Percentiles rank a stretch among this genome's conserved stretches.
These are phyloP conservation scores for Cercospora canescens DNA, from an alignment of 2,329 filamentous ascomycete genomes.

Conservation along the genomic window DNA sequence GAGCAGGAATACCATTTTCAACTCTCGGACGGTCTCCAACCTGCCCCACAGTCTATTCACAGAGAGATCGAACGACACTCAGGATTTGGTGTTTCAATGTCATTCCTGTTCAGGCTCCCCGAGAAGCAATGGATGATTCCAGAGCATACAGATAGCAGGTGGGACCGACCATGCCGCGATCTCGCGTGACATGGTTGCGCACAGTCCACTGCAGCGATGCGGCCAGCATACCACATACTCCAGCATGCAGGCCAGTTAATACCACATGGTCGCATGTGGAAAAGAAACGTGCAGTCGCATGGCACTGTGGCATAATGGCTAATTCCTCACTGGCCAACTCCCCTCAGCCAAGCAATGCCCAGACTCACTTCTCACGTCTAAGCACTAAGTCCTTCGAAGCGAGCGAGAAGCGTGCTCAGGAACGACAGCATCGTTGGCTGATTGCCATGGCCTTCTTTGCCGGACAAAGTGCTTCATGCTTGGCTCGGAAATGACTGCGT, in stretches of 20 bases:
- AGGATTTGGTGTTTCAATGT: too few species aligned
- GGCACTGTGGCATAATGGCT: slow-evolving; percentile 12
- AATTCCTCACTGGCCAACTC: neutral
- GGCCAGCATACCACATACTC: neutral
- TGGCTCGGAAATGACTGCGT: neutral
- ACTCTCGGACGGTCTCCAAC: neutral
- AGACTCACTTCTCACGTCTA: slow-evolving; percentile 5
- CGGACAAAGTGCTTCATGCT: neutral
- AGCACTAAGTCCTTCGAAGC: slow-evolving; percentile 6
- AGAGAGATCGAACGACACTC: neutral
- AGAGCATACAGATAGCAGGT: neutral
- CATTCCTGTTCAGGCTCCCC: neutral
- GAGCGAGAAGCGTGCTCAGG: slow-evolving; percentile 14
- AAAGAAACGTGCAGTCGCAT: slow-evolving; percentile 2
- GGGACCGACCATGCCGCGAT: neutral
- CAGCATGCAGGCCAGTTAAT: neutral
- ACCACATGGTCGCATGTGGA: neutral
- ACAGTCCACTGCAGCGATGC: neutral
- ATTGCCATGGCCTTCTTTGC: neutral
- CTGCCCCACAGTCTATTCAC: neutral
- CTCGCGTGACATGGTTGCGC: neutral
- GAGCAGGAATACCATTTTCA: neutral
- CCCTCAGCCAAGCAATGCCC: slow-evolving; percentile 13
- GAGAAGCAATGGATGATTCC: neutral
- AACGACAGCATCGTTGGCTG: slow-evolving; percentile 11